Base-by-base conservation (phyloP, 1,139 yeast species). In the Geotrichum aggregatum region DNA sequence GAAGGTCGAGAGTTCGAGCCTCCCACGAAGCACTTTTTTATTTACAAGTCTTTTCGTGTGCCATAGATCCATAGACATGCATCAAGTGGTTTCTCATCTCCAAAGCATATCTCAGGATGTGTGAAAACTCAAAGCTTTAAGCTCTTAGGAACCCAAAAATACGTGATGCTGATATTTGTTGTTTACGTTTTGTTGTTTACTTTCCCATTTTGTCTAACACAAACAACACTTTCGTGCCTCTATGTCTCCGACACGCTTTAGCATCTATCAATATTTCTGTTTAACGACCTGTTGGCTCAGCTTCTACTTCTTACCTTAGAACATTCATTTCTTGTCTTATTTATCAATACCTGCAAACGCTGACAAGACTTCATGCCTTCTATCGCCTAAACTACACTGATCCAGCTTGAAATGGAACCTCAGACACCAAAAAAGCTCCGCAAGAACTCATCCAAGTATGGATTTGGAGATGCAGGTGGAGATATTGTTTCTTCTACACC, bases 1-100 rank as follows among this genome's bases (percentile, higher is more conserved):
- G 52, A 49, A 49, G 52, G 49, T 49, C 52, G 52, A 49, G 52
- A 49, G 52, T 49, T 49, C 52, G 52, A 49, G 34, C 52, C 52
- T 49, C 52, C 52, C 52, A 49, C 52, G 52, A 49, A 49, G 48
- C 52, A 49, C 26, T 34, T 36, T 36, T 36, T 49, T 35, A 14
- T 35, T 13, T 13, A n/a, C n/a, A n/a, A n/a, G n/a, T n/a, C n/a
- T n/a, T n/a, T n/a, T n/a, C n/a, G n/a, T n/a, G n/a, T n/a, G n/a
- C n/a, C n/a, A n/a, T n/a, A n/a, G n/a, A n/a, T n/a, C n/a, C n/a
- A n/a, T n/a, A n/a, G n/a, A n/a, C n/a, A n/a, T n/a, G n/a, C n/a
- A n/a, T n/a, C n/a, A n/a, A n/a, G n/a, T n/a, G n/a, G n/a, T n/a
- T n/a, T n/a, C n/a, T n/a, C n/a, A n/a, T n/a, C n/a, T n/a, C n/a